Percentiles rank a stretch among this genome's conserved stretches.
Conservation (phyloP, 2,329 filamentous ascomycete species). For the Talaromyces sp. region DNA sequence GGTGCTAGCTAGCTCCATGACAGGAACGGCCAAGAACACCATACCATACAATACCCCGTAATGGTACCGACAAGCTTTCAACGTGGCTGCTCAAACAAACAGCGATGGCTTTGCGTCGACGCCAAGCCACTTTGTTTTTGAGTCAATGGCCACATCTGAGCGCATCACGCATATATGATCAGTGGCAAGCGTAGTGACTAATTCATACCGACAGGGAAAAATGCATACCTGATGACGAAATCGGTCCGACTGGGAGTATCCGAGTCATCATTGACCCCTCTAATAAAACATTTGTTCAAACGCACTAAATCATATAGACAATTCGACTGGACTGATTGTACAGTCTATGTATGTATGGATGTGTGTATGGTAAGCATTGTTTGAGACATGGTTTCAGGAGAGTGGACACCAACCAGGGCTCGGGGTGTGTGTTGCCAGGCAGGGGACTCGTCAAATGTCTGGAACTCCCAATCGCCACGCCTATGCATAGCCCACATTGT, state of each 20-base stretch:
- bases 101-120: neutral
- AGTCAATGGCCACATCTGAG: neutral
- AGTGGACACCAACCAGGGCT: slow-evolving; percentile 10
- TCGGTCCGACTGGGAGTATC: neutral
- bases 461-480: slow-evolving; percentile 14
- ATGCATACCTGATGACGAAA: slow-evolving; percentile 5
- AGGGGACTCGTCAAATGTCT: slow-evolving; percentile 7
- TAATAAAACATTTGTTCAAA: neutral
- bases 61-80: neutral
- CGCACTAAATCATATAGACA: neutral
- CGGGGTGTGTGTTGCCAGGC: slow-evolving; percentile 1
- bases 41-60: neutral
- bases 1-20: neutral
- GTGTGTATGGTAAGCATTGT: neutral
- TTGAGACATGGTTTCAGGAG: slow-evolving; percentile 19
- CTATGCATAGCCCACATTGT: slow-evolving; percentile 20
- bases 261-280: neutral
- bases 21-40: neutral
- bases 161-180: neutral
- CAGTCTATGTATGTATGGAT: neutral
- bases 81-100: neutral
- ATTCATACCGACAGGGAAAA: neutral
- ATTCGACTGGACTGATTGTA: neutral
- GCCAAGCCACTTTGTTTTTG: neutral
- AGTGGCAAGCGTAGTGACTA: no score